These are phyloP conservation scores for Hibiscus syriacus DNA, from an alignment of 345 rosid genomes.

Conservation along the genomic window DNA sequence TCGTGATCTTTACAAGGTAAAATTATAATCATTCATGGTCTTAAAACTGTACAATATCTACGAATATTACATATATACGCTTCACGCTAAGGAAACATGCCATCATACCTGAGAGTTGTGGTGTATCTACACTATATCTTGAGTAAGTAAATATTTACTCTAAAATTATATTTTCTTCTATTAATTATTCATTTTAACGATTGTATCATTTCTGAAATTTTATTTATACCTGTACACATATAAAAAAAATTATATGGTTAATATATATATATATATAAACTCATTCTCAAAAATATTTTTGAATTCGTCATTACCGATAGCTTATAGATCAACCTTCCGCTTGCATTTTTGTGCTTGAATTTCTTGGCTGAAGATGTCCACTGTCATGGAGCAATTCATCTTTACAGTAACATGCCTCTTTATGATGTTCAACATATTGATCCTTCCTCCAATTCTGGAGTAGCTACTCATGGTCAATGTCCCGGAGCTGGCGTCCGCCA, in stretches of 20 bases:
- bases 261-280: too few relatives aligned
- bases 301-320: too few relatives aligned
- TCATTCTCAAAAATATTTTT: too few relatives aligned
- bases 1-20: neutral
- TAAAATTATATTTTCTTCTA: too few relatives aligned
- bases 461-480: constrained; percentile 39
- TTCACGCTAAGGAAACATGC: too few relatives aligned
- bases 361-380: neutral
- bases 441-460: constrained; percentile 56
- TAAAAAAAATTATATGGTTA: too few relatives aligned
- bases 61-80: neutral
- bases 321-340: constrained; percentile 44
- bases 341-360: constrained; percentile 40
- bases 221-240: too few relatives aligned
- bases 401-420: neutral
- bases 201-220: too few relatives aligned
- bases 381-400: neutral
- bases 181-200: too few relatives aligned
- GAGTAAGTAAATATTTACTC: too few relatives aligned
- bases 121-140: too few relatives aligned
- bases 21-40: neutral
- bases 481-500: constrained; percentile 33
- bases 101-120: too few relatives aligned
- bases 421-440: constrained; percentile 2
- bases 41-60: neutral